Evolutionary conservation across 331 rosid genomes (phyloP).

Genomic region (Stylosanthes scabra): DNA sequence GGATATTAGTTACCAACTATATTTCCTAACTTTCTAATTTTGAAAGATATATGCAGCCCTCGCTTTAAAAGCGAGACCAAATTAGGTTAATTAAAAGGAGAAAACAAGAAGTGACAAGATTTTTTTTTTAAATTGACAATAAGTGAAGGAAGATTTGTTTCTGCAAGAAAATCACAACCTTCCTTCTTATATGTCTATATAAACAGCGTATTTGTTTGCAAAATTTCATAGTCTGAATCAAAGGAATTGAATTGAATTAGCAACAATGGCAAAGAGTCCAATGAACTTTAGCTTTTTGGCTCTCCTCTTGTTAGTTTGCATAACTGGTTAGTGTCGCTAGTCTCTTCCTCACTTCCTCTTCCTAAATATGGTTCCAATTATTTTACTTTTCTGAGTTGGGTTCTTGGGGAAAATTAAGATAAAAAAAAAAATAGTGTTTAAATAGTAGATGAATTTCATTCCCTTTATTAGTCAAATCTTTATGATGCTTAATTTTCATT

Average conservation of each 20-base stretch:
- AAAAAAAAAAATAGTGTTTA: no score
- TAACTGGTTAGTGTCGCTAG: background rate
- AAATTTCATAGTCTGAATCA: background rate
- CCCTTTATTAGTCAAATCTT: no score
- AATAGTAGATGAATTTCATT: no score
- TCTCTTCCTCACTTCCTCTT: background rate
- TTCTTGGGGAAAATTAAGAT: no score
- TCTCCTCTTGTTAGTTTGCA: background rate
- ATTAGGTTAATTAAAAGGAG: no score
- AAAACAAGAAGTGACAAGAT: background rate
- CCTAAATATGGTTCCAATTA: background rate
- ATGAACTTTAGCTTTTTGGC: background rate
- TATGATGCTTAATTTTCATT: no score
- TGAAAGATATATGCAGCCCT: no score
- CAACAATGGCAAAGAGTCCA: constrained; percentile 3
- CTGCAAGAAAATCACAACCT: background rate
- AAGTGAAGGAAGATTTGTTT: background rate
- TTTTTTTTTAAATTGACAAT: background rate
- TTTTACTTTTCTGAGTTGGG: no score
- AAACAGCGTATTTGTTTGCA: background rate
- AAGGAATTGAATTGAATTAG: background rate
- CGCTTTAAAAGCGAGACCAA: no score
- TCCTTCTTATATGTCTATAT: background rate
- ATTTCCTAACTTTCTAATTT: no score
- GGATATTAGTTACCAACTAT: no score